Conservation (phyloP, 2,329 filamentous ascomycete genomes). For the Canariomyces notabilis region DNA sequence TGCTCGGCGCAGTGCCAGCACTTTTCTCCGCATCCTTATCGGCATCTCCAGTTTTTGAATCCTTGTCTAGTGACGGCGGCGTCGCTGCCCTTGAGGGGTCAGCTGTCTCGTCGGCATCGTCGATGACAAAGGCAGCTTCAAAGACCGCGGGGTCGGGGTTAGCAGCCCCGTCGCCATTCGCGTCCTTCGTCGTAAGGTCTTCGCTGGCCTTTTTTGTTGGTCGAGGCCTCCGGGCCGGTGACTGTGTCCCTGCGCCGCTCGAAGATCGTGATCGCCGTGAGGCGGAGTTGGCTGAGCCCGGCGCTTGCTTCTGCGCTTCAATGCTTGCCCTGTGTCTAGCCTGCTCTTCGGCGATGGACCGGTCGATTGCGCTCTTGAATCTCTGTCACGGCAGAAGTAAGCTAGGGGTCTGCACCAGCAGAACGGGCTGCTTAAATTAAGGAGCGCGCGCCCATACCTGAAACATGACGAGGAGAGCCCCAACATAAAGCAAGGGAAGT, state of each 20-base stretch:
- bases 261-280: slow-evolving; percentile 38
- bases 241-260: slow-evolving; percentile 31
- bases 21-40: slow-evolving; percentile 9
- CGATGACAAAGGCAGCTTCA: slow-evolving; percentile 79
- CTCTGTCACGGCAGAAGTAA: slow-evolving; percentile 45
- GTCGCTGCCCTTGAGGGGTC: slow-evolving; percentile 45
- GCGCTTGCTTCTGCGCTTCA: slow-evolving; percentile 40
- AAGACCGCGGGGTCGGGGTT: slow-evolving; percentile 84
- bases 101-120: slow-evolving; percentile 66
- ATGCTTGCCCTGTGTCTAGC: slow-evolving; percentile 59
- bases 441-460: slow-evolving; percentile 24
- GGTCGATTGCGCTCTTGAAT: slow-evolving; percentile 79
- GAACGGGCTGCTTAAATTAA: background rate
- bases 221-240: slow-evolving; percentile 33
- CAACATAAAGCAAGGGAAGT: too few relatives aligned
- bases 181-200: slow-evolving; percentile 28
- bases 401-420: background rate
- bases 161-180: slow-evolving; percentile 34
- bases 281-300: slow-evolving; percentile 39
- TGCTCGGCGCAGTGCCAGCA: background rate
- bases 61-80: slow-evolving; percentile 36
- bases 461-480: slow-evolving; percentile 30
- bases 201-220: slow-evolving; percentile 39
- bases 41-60: slow-evolving; percentile 19
- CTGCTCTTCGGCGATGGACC: slow-evolving; percentile 86